Base-by-base conservation (phyloP, 257 asterid species). In the Scutellaria minor region DNA sequence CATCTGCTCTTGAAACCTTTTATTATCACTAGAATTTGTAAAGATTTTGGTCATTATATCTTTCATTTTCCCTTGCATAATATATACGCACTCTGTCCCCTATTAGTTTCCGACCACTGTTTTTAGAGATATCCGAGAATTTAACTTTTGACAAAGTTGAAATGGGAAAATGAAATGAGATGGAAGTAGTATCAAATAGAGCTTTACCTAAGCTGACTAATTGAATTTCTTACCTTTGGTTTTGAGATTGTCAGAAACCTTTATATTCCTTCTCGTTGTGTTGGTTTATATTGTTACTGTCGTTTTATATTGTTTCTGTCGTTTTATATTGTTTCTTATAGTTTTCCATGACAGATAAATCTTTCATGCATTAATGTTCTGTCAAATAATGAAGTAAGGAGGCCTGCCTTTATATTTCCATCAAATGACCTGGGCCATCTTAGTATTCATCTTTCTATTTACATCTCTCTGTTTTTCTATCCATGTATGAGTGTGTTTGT, bases 21-120 rank as follows among this genome's bases (percentile, higher is more conserved):
- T 31, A 51, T 63, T 45, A 15, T 10, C 7, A 10, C 31, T 31
- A 44, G 56, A 45, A 45, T 54, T 52, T 52, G 35, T 20, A 15
- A 18, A 45, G 51, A 47, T 46, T 48, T 67, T 41, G 47, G 22
- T 22, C 64, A 39, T 78, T 39, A 1, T 71, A 53, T 71, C 57
- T 7, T 15, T n/a, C 51, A 22, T 15, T 27, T 70, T 5, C 27
- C 39, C 35, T 67, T 27, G 13, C 27, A 24, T 52, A 3, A 66
- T 66, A 66, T 66, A 37, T 40, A 35, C 41, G 7, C 31, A 31
- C 24, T 55, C 42, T 13, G 12, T 63, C 60, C 51, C 40, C 2
- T 27, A 18, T 61, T 56, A 35, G 58, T 37, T 44, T 41, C 66
- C 7, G 22, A 47, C 46, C 13, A 24, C 64, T 42, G 6, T 5